Evolutionary conservation across 345 rosid species (phyloP).

Genomic region (Leavenworthia alabamica): DNA sequence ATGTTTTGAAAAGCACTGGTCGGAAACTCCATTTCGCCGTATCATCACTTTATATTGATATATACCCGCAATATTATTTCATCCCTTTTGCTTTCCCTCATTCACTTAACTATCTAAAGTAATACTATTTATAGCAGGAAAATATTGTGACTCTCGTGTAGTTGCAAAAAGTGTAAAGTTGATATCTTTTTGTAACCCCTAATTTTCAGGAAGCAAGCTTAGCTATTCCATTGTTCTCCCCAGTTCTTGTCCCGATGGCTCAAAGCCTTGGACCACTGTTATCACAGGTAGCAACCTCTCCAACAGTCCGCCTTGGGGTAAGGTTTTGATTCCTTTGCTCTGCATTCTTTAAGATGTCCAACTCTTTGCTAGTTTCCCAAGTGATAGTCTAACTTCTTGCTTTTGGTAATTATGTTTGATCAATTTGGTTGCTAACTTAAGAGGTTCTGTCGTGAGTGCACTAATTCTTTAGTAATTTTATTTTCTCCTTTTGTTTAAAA

Average conservation of each 20-base stretch:
- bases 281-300: conserved; percentile 65
- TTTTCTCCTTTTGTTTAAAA: neutral
- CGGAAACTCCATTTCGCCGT: neutral
- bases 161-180: neutral
- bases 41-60: neutral
- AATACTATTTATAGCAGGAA: neutral
- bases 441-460: neutral
- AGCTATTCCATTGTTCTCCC: conserved; percentile 92
- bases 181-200: neutral
- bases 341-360: neutral
- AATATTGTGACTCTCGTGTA: neutral
- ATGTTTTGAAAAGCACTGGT: neutral
- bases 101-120: neutral
- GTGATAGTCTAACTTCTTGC: neutral
- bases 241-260: conserved; percentile 85
- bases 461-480: neutral
- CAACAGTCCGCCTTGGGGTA: conserved; percentile 87
- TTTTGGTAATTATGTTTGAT: neutral
- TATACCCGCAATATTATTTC: neutral
- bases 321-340: conserved; percentile 27
- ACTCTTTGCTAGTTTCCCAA: neutral
- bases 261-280: conserved; percentile 87
- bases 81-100: neutral
- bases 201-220: conserved; percentile 73
- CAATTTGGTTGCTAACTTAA: neutral